phyloP scores from a whole-genome alignment of 805 yeast genomes.

The Starmerella cellae region DNA sequence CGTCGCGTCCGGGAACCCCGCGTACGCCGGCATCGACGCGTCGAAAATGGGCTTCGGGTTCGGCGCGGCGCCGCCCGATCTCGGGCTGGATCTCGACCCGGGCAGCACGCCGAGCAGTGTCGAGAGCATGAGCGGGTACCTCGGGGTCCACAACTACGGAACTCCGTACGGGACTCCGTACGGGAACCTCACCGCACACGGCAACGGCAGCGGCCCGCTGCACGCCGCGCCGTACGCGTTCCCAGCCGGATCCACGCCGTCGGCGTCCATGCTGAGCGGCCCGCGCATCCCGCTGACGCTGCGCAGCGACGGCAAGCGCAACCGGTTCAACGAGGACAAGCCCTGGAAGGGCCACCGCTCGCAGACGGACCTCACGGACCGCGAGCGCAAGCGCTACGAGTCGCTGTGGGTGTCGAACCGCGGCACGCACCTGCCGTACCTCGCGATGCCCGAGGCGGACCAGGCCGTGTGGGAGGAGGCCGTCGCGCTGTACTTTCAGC shows the following conservation, averaged over 20 bases:
- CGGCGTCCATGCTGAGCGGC: not conserved
- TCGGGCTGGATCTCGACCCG: not conserved
- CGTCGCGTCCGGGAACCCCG: slow-evolving; percentile 3
- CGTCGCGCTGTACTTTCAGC: not conserved
- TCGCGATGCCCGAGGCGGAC: slow-evolving; percentile 8
- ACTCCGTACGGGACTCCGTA: too few species aligned
- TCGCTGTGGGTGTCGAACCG: slow-evolving; percentile 87
- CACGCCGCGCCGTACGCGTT: not conserved
- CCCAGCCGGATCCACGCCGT: not conserved
- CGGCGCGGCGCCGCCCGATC: not conserved
- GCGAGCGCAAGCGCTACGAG: slow-evolving; percentile 77
- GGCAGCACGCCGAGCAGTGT: not conserved
- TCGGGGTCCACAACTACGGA: too few species aligned
- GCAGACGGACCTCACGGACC: slow-evolving; percentile 33
- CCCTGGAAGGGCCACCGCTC: slow-evolving; percentile 86
- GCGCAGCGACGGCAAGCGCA: slow-evolving; percentile 31
- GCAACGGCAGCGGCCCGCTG: not conserved
- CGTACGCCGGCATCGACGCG: not conserved
- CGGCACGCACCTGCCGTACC: slow-evolving; percentile 32
- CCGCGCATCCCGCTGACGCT: slow-evolving; percentile 18
- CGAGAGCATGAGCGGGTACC: not conserved
- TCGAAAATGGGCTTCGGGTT: not conserved
- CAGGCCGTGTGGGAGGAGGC: slow-evolving; percentile 12
- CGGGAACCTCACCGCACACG: not conserved
- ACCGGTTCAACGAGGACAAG: slow-evolving; percentile 65